These are phyloP conservation scores for Akanthomyces lecanii DNA, from an alignment of 2,329 filamentous ascomycete species.

Conservation along the genomic window DNA sequence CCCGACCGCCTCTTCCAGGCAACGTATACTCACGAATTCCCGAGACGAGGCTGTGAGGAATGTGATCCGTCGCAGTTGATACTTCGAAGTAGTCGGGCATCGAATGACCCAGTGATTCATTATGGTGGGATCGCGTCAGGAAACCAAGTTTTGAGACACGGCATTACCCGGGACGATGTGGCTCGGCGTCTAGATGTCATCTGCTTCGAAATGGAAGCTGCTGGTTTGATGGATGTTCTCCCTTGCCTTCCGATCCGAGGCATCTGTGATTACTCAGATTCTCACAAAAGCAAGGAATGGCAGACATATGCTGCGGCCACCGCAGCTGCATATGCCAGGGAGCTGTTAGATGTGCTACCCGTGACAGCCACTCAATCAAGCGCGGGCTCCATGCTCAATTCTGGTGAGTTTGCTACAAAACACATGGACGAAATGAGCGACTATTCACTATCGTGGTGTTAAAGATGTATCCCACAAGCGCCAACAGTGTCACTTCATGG, in stretches of 20 bases:
- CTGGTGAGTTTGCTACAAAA: not conserved
- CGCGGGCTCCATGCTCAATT: not conserved
- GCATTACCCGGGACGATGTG: constrained; percentile 3
- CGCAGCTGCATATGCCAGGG: constrained; percentile 24
- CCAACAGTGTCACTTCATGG: constrained; percentile 9
- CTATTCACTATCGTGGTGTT: not conserved
- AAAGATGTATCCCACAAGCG: not conserved
- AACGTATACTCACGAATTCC: not conserved
- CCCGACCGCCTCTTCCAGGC: constrained; percentile 14
- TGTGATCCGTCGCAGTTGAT: constrained; percentile 15
- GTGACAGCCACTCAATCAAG: not conserved
- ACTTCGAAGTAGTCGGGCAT: not conserved
- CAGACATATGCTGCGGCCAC: constrained; percentile 24
- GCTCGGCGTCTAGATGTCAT: constrained; percentile 15
- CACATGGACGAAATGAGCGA: not conserved
- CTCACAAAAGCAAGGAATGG: constrained; percentile 26
- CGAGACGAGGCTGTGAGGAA: not conserved
- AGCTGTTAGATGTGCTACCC: not conserved
- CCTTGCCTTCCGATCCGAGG: constrained; percentile 32
- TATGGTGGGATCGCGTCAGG: constrained; percentile 21
- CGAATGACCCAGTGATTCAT: constrained; percentile 10
- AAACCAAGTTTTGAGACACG: constrained; percentile 16
- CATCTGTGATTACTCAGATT: constrained; percentile 31
- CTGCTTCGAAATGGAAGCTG: constrained; percentile 28
- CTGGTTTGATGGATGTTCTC: constrained; percentile 24